Base-by-base conservation (phyloP, 768 basidiomycete species). In the Hemileccinum rubropunctum region DNA sequence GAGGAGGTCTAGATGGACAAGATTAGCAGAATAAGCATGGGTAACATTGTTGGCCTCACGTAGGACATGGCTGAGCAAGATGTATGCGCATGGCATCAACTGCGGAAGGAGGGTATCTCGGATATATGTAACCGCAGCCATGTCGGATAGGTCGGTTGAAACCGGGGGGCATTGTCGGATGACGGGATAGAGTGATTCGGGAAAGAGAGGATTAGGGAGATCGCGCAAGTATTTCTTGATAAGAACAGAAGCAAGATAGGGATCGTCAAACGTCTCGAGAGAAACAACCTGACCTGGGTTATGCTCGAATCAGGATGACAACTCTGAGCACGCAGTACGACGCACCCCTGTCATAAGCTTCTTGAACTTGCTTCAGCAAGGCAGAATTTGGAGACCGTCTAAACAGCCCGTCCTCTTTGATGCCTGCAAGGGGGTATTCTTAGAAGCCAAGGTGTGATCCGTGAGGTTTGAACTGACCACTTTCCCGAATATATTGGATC, bases 221-320 rank as follows among this genome's bases (percentile, higher is more conserved):
- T 91, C 88, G 33, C 88, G 80, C 21, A 94, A 69, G 62, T 87
- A 92, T 63, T 90, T 91, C 73, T 94, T 93, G 47, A 94, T 70
- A 32, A 94, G 74, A 1, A 93, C 91, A 9, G 91, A 89, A 3
- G 89, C 88, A 1, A 94, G 76, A 65, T 89, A 78, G 6, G 88
- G 84, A 58, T 92, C 90, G 0, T 75, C 77, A 59, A 88, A 92
- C 2, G 76, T 83, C n/a, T 80, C 71, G 37, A 94, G 69, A 1
- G 87, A 88, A 10, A 94, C 85, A 1, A 91, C 83, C 53, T 91
- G 81, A 12, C 88, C 87, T 88, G 48, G 5, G 43, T 33, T 6
- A 43, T 53, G 45, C 18, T 58, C 27, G 32, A 21, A 26, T 47
- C 36, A 47, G 48, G 36, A 50, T 36, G 51, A 46, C 36, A 51